These are phyloP conservation scores for Lachnellula occidentalis DNA, from an alignment of 2,329 filamentous ascomycete species.

Conservation along the genomic window DNA sequence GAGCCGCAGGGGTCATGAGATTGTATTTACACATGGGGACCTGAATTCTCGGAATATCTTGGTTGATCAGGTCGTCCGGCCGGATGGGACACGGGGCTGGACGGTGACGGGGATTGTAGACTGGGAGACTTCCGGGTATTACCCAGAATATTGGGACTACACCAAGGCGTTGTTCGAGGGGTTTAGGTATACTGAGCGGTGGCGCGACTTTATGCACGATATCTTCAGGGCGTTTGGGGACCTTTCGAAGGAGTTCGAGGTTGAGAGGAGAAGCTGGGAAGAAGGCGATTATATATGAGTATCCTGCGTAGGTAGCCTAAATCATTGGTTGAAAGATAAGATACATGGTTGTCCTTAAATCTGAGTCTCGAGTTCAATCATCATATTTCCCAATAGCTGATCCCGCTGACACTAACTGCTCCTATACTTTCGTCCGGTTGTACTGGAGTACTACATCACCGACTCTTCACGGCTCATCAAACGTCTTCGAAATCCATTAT, in stretches of 20 bases:
- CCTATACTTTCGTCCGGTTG: too few relatives aligned
- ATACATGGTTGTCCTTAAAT: too few relatives aligned
- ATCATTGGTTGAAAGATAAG: too few relatives aligned
- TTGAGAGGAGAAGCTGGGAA: constrained; percentile 3
- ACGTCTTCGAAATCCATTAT: too few relatives aligned
- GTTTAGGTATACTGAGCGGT: background rate
- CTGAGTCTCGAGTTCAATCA: too few relatives aligned
- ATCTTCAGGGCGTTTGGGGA: constrained; percentile 1
- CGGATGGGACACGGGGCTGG: background rate
- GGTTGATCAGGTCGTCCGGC: background rate
- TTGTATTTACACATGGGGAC: constrained; percentile 6
- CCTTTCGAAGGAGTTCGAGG: background rate
- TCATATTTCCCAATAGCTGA: too few relatives aligned
- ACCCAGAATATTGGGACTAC: constrained; percentile 4
- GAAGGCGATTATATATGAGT: background rate
- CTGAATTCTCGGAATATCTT: constrained; percentile 3
- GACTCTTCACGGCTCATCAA: too few relatives aligned
- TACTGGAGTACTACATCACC: too few relatives aligned
- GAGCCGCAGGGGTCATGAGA: constrained; percentile 1
- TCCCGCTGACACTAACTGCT: too few relatives aligned
- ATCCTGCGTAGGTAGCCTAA: too few relatives aligned
- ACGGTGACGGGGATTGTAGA: constrained; percentile 3
- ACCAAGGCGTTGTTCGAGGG: background rate
- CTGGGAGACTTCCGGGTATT: constrained; percentile 4
- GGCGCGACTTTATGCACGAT: background rate